A percentile compares a stretch with the other conserved stretches of the same genome.
Conservation (phyloP, 164 flowering plant genomes). For the Nelumbo lutea region DNA sequence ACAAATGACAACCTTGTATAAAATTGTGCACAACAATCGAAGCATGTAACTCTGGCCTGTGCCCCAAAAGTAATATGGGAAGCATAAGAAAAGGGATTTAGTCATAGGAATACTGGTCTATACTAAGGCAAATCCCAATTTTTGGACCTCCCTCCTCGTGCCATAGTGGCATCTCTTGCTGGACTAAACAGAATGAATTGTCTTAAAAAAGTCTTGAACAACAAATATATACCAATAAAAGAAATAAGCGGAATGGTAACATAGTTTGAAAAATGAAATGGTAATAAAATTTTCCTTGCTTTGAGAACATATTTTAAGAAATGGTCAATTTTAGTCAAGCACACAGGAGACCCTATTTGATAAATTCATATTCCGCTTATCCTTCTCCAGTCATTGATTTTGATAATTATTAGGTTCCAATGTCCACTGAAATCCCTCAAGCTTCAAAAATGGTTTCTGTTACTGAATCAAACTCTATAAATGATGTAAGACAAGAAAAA, state of each 20-base stretch:
- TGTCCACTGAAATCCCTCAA: neutral
- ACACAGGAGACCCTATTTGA: neutral
- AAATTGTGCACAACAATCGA: too few species aligned
- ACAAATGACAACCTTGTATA: too few species aligned
- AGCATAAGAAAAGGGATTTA: neutral
- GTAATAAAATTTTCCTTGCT: too few species aligned
- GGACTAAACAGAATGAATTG: neutral
- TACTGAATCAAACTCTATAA: too few species aligned
- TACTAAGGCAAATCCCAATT: neutral
- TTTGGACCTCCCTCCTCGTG: neutral
- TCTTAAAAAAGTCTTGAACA: neutral
- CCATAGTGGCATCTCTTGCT: neutral
- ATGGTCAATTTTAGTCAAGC: neutral
- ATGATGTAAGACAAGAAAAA: too few species aligned
- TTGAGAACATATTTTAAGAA: too few species aligned
- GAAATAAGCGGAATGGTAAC: too few species aligned
- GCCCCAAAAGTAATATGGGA: neutral
- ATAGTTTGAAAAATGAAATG: too few species aligned
- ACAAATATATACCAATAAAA: neutral
- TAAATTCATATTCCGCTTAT: neutral
- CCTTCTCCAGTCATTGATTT: neutral
- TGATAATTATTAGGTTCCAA: neutral
- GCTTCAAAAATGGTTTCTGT: too few species aligned
- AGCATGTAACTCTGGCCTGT: too few species aligned
- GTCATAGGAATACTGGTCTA: neutral